phyloP scores from a whole-genome alignment of 2,329 filamentous ascomycete genomes.

The Emmonsiellopsis sp. region DNA sequence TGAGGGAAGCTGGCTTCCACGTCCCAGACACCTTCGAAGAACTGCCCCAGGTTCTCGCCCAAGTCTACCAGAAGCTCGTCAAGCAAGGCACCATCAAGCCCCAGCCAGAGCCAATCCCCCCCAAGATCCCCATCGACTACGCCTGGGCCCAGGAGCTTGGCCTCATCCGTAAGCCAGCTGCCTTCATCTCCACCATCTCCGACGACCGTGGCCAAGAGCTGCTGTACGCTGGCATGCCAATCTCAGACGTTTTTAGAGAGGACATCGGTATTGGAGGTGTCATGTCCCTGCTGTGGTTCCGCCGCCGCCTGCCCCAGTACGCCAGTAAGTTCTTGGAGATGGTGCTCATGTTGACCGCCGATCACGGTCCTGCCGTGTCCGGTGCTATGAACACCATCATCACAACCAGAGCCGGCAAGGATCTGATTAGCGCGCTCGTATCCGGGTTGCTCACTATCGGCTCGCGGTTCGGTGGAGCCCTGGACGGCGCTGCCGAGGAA shows the following conservation, averaged over 20 bases:
- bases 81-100: slow-evolving; percentile 77
- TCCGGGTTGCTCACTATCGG: slow-evolving; percentile 97
- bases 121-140: slow-evolving; percentile 99
- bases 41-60: slow-evolving; percentile 64
- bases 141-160: slow-evolving; percentile 99
- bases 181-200: slow-evolving; percentile 99
- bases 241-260: slow-evolving; percentile 99
- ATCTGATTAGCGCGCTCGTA: slow-evolving; percentile 90
- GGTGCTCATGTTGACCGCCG: slow-evolving; percentile 99
- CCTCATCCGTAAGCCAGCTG: slow-evolving; percentile 98
- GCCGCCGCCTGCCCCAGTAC: slow-evolving; percentile 87
- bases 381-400: slow-evolving; percentile 99
- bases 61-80: slow-evolving; percentile 84
- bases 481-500: slow-evolving; percentile 95
- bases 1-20: slow-evolving; percentile 89
- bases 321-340: slow-evolving; percentile 99
- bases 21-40: slow-evolving; percentile 97
- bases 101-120: slow-evolving; percentile 78
- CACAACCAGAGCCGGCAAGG: slow-evolving; percentile 97
- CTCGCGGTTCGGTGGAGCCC: slow-evolving; percentile 94
- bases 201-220: slow-evolving; percentile 99
- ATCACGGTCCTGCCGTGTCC: slow-evolving; percentile 97
- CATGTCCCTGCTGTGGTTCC: slow-evolving; percentile 99
- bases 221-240: slow-evolving; percentile 97
- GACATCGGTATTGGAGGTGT: slow-evolving; percentile 99